phyloP scores from a whole-genome alignment of 2,329 filamentous ascomycete genomes.

The Phoma sp. region DNA sequence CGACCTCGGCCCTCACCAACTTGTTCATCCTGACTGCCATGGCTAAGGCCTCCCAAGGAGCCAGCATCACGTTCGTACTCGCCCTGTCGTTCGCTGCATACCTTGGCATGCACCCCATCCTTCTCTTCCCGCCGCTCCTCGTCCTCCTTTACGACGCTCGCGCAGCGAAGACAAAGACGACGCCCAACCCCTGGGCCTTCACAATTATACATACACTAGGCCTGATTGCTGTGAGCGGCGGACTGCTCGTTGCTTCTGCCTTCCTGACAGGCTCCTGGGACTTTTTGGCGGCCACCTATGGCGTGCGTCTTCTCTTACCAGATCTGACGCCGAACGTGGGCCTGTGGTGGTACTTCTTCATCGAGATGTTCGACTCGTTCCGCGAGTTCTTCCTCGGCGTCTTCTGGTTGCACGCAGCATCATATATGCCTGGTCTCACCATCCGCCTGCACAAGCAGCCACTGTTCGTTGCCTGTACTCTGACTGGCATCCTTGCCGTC shows the following conservation, averaged over 20 bases:
- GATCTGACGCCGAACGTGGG: conserved; percentile 95
- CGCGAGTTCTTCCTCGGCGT: conserved; percentile 95
- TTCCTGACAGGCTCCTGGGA: conserved; percentile 82
- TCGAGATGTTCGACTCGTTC: conserved; percentile 99
- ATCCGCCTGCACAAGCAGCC: conserved; percentile 86
- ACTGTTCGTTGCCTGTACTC: conserved; percentile 81
- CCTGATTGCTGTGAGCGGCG: conserved; percentile 56
- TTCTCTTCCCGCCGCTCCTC: conserved; percentile 83
- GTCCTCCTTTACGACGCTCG: conserved; percentile 71
- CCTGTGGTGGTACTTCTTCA: conserved; percentile 99
- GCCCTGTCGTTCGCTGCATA: conserved; percentile 88
- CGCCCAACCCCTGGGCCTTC: conserved; percentile 57
- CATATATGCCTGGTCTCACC: conserved; percentile 86
- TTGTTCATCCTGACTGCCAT: conserved; percentile 86
- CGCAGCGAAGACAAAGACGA: conserved; percentile 32
- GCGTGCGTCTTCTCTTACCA: conserved; percentile 86
- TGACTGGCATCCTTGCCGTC: conserved; percentile 88
- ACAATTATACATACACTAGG: conserved; percentile 61
- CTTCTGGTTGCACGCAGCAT: conserved; percentile 94
- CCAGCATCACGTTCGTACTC: conserved; percentile 76
- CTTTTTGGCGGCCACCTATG: conserved; percentile 88
- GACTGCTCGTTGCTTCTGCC: conserved; percentile 75
- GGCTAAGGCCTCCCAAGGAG: conserved; percentile 78
- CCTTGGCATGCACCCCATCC: conserved; percentile 87
- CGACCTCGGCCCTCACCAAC: conserved; percentile 88